These are phyloP conservation scores for Syzygium aromaticum DNA, from an alignment of 345 rosid genomes.

Conservation along the genomic window DNA sequence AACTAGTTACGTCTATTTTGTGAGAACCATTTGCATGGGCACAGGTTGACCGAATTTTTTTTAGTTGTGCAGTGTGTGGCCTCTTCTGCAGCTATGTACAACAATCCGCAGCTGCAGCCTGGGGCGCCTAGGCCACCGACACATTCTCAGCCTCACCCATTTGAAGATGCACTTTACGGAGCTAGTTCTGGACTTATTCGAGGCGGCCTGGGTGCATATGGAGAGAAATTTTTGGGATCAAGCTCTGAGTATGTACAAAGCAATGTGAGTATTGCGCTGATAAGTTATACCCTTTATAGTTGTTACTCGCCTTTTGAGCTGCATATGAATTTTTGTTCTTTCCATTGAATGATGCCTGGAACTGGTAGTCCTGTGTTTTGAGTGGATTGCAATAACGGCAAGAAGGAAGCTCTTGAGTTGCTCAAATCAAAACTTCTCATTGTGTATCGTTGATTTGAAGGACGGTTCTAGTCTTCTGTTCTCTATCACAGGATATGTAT, in stretches of 20 bases:
- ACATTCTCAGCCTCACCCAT: slow-evolving; percentile 68
- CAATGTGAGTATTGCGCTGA: slow-evolving; percentile 51
- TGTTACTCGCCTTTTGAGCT: not conserved
- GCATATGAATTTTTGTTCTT: not conserved
- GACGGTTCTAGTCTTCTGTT: not conserved
- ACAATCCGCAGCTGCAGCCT: slow-evolving; percentile 56
- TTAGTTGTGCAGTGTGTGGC: not conserved
- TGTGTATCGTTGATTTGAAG: not conserved
- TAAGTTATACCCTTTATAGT: not conserved
- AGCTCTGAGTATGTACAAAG: slow-evolving; percentile 98
- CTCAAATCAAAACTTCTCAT: not conserved
- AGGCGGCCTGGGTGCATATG: slow-evolving; percentile 87
- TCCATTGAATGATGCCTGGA: not conserved
- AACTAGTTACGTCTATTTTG: not conserved
- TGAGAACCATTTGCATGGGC: not conserved
- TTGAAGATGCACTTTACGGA: slow-evolving; percentile 83
- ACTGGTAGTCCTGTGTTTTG: not conserved
- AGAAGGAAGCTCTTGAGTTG: not conserved
- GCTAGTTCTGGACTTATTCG: slow-evolving; percentile 88
- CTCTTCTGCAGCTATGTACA: slow-evolving; percentile 54
- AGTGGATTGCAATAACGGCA: not conserved
- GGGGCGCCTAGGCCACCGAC: slow-evolving; percentile 52
- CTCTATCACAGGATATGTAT: not conserved
- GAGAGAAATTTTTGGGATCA: slow-evolving; percentile 82
- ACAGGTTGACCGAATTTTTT: not conserved